Conservation (phyloP, 345 rosid species). For the Linum lewisii region DNA sequence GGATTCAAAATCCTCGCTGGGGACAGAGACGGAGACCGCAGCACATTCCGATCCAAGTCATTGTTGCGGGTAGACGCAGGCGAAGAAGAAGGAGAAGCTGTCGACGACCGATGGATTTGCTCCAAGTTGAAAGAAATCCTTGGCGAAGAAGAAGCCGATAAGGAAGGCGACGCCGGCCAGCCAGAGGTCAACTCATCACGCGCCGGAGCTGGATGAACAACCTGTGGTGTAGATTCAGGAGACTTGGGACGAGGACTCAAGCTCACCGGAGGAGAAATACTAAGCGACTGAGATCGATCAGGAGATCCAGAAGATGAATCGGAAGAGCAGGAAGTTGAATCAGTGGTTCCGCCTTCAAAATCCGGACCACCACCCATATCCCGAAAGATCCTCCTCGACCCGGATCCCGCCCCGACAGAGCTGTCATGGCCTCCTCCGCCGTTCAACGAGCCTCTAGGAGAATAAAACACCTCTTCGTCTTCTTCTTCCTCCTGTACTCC, state of each 20-base stretch:
- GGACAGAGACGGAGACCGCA: conserved; percentile 17
- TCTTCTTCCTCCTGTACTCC: conserved; percentile 50
- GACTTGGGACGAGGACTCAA: conserved; percentile 46
- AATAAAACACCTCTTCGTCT: conserved; percentile 80
- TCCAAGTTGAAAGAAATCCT: conserved; percentile 17
- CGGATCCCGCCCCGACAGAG: conserved; percentile 52
- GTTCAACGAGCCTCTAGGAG: conserved; percentile 69
- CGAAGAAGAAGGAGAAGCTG: conserved; percentile 9
- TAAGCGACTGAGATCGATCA: conserved; percentile 61
- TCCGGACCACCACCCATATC: conserved; percentile 20
- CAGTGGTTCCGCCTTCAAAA: conserved; percentile 33
- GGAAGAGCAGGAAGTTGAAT: conserved; percentile 51
- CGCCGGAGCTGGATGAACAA: conserved; percentile 11
- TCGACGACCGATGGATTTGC: conserved; percentile 4
- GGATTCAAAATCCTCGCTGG: conserved; percentile 11
- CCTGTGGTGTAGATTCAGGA: conserved; percentile 17
- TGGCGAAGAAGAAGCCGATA: conserved; percentile 20
- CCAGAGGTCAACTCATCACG: conserved; percentile 27
- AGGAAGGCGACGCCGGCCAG: background rate
- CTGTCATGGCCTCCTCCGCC: conserved; percentile 33
- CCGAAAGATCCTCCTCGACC: conserved; percentile 49
- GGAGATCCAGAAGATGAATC: conserved; percentile 64
- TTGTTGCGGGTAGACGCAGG: conserved; percentile 8
- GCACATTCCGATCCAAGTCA: conserved; percentile 9
- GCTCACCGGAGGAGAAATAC: conserved; percentile 77